Evolutionary conservation across 805 yeast species (phyloP).

Genomic region (Zygotorulaspora danielsina): DNA sequence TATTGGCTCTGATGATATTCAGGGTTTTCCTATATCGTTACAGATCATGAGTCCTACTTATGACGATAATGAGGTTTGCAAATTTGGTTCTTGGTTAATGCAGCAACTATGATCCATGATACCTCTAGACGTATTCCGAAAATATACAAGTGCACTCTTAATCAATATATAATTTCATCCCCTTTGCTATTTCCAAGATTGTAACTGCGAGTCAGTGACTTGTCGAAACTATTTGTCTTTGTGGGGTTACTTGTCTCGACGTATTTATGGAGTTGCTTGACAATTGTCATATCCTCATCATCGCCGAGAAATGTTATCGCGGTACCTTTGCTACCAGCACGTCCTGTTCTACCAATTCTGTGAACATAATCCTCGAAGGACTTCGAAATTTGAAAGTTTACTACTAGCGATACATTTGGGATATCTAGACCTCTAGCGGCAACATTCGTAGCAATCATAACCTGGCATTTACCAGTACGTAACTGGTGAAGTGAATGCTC

Average conservation of each 20-base stretch:
- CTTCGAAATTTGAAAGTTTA: conserved; percentile 81
- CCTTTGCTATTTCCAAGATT: conserved; percentile 14
- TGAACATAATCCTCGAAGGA: conserved; percentile 82
- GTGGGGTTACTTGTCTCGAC: conserved; percentile 37
- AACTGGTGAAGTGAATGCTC: conserved; percentile 68
- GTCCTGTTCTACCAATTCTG: conserved; percentile 93
- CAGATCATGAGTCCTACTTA: conserved; percentile 18
- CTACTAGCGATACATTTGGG: conserved; percentile 76
- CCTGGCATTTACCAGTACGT: conserved; percentile 49
- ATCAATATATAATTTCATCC: conserved; percentile 17
- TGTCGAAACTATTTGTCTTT: conserved; percentile 18
- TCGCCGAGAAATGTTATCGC: conserved; percentile 69
- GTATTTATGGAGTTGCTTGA: conserved; percentile 39
- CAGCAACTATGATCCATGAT: too few relatives aligned
- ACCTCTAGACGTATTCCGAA: too few relatives aligned
- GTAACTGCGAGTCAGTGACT: conserved; percentile 14
- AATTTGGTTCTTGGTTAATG: conserved; percentile 16
- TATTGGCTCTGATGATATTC: conserved; percentile 9
- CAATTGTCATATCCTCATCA: conserved; percentile 48
- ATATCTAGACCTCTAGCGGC: conserved; percentile 96
- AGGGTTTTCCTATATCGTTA: conserved; percentile 16
- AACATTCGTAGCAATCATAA: conserved; percentile 87
- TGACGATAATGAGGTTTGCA: conserved; percentile 16
- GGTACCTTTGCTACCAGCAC: conserved; percentile 81
- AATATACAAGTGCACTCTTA: background rate